Evolutionary conservation across 108 stramenopile genomes (phyloP), one percentile per base, ranked within the genome.

Genomic region (Pseudonitzschia pungens): DNA sequence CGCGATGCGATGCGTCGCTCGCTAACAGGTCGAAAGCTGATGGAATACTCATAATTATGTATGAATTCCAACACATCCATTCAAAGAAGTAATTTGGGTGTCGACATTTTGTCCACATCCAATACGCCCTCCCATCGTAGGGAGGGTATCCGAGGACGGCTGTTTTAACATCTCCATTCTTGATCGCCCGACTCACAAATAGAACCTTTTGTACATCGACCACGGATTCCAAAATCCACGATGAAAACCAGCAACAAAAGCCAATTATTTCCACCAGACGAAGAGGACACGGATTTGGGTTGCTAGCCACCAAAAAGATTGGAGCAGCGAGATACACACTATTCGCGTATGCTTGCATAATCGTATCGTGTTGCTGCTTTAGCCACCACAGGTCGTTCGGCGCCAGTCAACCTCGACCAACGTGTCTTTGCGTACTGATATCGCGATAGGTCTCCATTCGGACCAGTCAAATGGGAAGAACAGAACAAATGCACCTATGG

Each of bases 51-150:
- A 55, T 70, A 9, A 40, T 21, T 0, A 72, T 36, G 21, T 64
- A 52, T 2, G 51, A 50, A 52, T 52, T 50, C 72, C 72, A 72
- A 16, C 51, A 50, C 60, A 65, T 64, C 72, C 72, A 72, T 72
- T 72, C 72, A 31, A 4, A 64, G 36, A 72, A 72, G 31, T 72
- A 72, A 33, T 72, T 72, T 32, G 72, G 72, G 51, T 72, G 72
- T 41, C 72, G 62, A 41, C 72, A 41, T 20, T 29, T 41, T 27
- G 62, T 65, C 72, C 72, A 72, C 29, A 72, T 62, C 18, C 32
- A 41, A 42, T 40, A 63, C 65, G 12, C 18, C 18, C 32, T 18
- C 0, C 11, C 22, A 72, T 72, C 36, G 36, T 51, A 65, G 16
- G 72, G 72, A 45, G 72, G n/a, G 18, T 66, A 66, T 16, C 60